Percentiles rank a stretch among this genome's conserved stretches.
These are phyloP conservation scores for Eimeria necatrix DNA, from an alignment of 169 alveolate genomes.

Conservation along the genomic window DNA sequence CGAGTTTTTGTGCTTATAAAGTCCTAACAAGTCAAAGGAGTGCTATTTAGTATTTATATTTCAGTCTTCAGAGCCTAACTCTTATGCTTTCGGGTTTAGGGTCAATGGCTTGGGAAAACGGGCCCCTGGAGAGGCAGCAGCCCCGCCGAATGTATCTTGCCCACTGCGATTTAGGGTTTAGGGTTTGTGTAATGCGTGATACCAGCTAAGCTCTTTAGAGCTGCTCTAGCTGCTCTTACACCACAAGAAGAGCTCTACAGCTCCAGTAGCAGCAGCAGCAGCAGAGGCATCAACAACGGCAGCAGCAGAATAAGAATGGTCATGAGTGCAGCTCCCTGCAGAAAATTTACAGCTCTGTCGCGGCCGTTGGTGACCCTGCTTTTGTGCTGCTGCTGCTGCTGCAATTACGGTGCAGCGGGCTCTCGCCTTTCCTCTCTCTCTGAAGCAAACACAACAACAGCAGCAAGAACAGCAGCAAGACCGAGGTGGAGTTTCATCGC, in stretches of 20 bases:
- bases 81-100: constrained; percentile 36
- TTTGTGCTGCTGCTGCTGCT: constrained; percentile 68
- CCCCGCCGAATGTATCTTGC: too few relatives aligned
- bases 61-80: too few relatives aligned
- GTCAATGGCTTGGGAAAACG: not conserved
- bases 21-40: too few relatives aligned
- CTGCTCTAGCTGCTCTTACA: not conserved
- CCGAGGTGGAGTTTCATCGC: constrained; percentile 10
- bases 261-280: constrained; percentile 45
- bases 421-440: not conserved
- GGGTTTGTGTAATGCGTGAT: not conserved
- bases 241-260: not conserved
- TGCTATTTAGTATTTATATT: too few relatives aligned
- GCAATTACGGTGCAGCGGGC: not conserved
- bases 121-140: not conserved
- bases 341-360: not conserved
- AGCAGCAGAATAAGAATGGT: constrained; percentile 55
- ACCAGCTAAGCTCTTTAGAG: not conserved
- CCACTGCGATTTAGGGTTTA: not conserved
- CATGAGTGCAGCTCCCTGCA: constrained; percentile 11
- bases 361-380: not conserved
- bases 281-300: constrained; percentile 19
- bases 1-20: too few relatives aligned
- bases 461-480: not conserved
- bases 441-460: constrained; percentile 18